Base-by-base conservation (phyloP, 176 grass and related monocot genomes). In the Paspalum vaginatum region DNA sequence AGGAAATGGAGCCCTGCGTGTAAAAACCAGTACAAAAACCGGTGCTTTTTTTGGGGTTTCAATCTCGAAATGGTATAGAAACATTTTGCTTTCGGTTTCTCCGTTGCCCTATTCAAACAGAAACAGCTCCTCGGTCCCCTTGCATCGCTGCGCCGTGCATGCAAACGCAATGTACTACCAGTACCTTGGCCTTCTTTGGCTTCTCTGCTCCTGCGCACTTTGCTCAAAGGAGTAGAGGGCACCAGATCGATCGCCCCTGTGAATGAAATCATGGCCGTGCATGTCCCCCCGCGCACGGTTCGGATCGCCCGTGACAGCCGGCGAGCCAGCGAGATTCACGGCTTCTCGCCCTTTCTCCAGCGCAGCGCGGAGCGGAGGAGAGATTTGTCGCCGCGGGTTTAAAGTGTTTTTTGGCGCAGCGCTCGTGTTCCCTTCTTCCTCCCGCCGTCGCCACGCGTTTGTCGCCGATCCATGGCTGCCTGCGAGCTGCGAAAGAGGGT, bases 41-140 rank as follows among this genome's bases (percentile, higher is more conserved):
- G 61, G 70, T 80, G 26, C 39, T 65, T 78, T 44, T 76, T 64
- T 47, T 58, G 0, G 9, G 63, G 17, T 83, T 72, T 44, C 67
- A 67, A 88, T 88, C 60, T 61, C 50, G 26, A 68, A 88, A 79
- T 88, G 86, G 75, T 88, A 88, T 68, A 88, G 80, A 88, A 88
- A 79, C 53, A 6, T 54, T 50, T 78, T 74, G 78, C 82, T 72
- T 57, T 85, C 11, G 42, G 56, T 32, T 32, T 32, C 32, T 32
- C 32, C 32, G 57, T 38, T 54, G 55, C 70, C 25, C 39, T 3
- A 55, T 78, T 77, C 79, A 82, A 82, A 55, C 84, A 80, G 17
- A 75, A 84, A 59, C 85, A 82, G 16, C 52, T n/a, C 14, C 7
- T 16, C 17, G 26, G 9, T 7, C 61, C 9, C 22, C 72, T 15